phyloP scores from a whole-genome alignment of 495 filamentous ascomycete genomes.

The Aspergillus indologenus region DNA sequence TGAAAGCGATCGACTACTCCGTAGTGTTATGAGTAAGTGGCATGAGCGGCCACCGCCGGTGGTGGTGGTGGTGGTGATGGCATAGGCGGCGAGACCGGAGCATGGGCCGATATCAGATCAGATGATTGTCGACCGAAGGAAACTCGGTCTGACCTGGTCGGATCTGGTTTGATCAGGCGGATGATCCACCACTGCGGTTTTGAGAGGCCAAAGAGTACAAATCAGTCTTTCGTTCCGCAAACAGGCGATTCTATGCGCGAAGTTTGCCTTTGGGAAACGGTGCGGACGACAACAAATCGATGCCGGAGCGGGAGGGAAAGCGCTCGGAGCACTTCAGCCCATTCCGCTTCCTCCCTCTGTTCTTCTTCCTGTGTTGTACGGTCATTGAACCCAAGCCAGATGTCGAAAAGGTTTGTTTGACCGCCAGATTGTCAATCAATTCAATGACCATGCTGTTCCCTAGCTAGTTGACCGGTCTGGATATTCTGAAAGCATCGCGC shows the following conservation, averaged over 20 bases:
- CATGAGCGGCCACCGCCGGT: neutral
- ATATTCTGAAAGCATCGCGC: neutral
- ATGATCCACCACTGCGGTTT: neutral
- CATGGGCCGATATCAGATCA: neutral
- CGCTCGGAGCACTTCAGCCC: neutral
- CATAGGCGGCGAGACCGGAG: neutral
- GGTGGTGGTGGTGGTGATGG: neutral
- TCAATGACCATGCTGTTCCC: neutral
- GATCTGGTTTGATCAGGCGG: slow-evolving; percentile 5
- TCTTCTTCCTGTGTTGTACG: neutral
- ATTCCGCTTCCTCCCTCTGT: neutral
- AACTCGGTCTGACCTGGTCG: neutral
- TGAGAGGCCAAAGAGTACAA: neutral
- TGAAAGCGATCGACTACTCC: too few species aligned
- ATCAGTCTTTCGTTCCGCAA: neutral
- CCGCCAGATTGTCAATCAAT: neutral
- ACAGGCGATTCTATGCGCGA: neutral
- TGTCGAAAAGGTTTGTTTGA: neutral
- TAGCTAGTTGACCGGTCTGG: neutral
- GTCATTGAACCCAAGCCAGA: neutral
- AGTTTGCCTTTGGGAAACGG: neutral
- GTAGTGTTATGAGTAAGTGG: neutral
- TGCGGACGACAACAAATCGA: neutral
- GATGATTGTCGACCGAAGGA: neutral
- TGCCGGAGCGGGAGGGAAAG: neutral